A percentile compares a stretch with the other conserved stretches of the same genome.
Conservation (phyloP, 768 basidiomycete genomes). For the Rhodotorula graminis region DNA sequence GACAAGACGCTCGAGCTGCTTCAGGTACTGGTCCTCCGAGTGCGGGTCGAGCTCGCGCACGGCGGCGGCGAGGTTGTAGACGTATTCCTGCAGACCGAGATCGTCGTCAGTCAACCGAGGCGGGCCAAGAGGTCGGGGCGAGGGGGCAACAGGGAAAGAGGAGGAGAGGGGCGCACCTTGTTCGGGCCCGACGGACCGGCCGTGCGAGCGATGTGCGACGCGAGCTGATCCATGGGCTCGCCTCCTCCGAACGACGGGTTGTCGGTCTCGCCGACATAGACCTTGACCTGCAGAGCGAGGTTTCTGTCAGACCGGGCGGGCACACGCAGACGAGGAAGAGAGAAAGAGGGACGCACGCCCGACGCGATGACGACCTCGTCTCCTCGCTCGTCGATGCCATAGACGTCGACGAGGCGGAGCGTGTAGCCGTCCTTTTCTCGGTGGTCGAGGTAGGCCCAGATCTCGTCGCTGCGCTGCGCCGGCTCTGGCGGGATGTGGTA, state of each 20-base stretch:
- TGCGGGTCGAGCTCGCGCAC: slow-evolving; percentile 69
- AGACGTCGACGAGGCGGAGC: slow-evolving; percentile 68
- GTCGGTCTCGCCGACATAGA: slow-evolving; percentile 79
- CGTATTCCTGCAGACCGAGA: slow-evolving; percentile 62
- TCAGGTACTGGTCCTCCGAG: slow-evolving; percentile 70
- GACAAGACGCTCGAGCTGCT: slow-evolving; percentile 62
- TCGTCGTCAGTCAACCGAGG: too few relatives aligned
- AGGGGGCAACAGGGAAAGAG: not conserved
- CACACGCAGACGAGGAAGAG: not conserved
- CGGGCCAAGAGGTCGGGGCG: not conserved
- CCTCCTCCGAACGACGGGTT: slow-evolving; percentile 87
- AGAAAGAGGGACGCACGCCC: slow-evolving; percentile 31
- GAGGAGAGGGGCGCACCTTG: slow-evolving; percentile 55
- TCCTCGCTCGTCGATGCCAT: slow-evolving; percentile 56
- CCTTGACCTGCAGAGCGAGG: slow-evolving; percentile 40
- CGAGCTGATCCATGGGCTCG: slow-evolving; percentile 66
- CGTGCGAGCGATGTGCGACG: slow-evolving; percentile 65
- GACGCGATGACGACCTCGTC: slow-evolving; percentile 52
- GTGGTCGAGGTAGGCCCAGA: slow-evolving; percentile 24
- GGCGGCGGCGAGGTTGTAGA: slow-evolving; percentile 69
- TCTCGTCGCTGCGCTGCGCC: slow-evolving; percentile 44
- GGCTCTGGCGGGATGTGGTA: slow-evolving; percentile 73
- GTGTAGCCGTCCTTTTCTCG: slow-evolving; percentile 78
- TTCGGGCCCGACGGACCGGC: slow-evolving; percentile 85
- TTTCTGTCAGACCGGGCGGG: not conserved